Evolutionary conservation across 805 yeast species (phyloP), one percentile per base, ranked within the genome.

Genomic region (Yarrowia yakushimensis): DNA sequence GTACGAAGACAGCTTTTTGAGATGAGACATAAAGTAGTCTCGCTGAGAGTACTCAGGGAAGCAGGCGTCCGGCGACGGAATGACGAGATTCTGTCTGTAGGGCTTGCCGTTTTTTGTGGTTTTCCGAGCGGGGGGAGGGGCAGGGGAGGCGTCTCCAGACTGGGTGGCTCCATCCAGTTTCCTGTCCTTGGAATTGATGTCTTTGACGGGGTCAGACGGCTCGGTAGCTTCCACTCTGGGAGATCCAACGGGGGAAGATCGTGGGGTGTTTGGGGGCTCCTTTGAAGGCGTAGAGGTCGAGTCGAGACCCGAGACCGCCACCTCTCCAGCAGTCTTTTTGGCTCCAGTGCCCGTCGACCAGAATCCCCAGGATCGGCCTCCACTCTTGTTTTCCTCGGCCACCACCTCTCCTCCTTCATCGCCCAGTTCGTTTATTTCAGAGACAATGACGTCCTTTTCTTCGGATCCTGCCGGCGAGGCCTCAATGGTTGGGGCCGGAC

Each of bases 281-380:
- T 65, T 54, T 36, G 70, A 72, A 5, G 73, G 67, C 8, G 63
- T 64, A 0, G 75, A 71, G 4, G 22, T 10, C 15, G 18, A n/a
- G 12, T 52, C 59, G 15, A 52, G 31, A 22, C 75, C 75, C 5
- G 68, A 63, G 9, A 73, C 67, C 0, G 76, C 76, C 12, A 73
- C 65, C 42, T 72, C 70, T 1, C 70, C 66, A 1, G 59, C 64
- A 10, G 59, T 52, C 33, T 52, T 52, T 4, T 43, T 55, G 17
- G 36, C 50, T 3, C 64, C 50, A 5, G 59, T 63, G 11, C 65
- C 63, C 7, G 63, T 34, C 1, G 72, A 65, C 76, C 76, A 73
- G 61, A 73, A 73, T 3, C 71, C 76, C 76, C 76, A 73, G 3
- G 72, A 63, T n/a, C 67, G 46, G 25, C 67, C 65, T 1, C 52